Conservation (phyloP, 1,284 basidiomycete genomes). For the Fistulina hepatica region DNA sequence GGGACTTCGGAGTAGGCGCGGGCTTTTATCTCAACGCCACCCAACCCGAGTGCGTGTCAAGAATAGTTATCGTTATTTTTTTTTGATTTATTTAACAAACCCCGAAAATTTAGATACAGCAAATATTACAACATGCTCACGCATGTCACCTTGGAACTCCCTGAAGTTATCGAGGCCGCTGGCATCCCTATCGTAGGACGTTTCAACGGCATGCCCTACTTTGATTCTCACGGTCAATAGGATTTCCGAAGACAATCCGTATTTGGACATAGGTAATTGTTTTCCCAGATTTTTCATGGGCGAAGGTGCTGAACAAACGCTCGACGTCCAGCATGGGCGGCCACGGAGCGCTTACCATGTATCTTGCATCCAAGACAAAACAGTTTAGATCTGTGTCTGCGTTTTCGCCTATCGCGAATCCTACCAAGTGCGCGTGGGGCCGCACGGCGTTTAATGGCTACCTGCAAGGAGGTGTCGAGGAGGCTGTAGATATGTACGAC, state of each 20-base stretch:
- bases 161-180: slow-evolving; percentile 59
- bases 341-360: slow-evolving; percentile 88
- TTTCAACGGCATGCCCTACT: slow-evolving; percentile 4
- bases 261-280: slow-evolving; percentile 24
- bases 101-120: no score
- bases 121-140: slow-evolving; percentile 84
- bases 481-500: slow-evolving; percentile 71
- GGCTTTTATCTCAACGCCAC: slow-evolving; percentile 94
- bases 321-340: slow-evolving; percentile 92
- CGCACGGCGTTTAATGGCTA: slow-evolving; percentile 90
- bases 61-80: no score
- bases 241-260: slow-evolving; percentile 52
- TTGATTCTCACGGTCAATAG: slow-evolving; percentile 19
- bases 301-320: slow-evolving; percentile 56
- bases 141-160: slow-evolving; percentile 75
- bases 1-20: slow-evolving; percentile 91
- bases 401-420: slow-evolving; percentile 89
- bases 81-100: no score
- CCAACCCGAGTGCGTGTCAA: slow-evolving; percentile 63
- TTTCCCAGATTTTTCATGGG: slow-evolving; percentile 5
- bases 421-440: slow-evolving; percentile 84
- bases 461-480: slow-evolving; percentile 66
- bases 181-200: slow-evolving; percentile 52
- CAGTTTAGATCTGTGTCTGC: slow-evolving; percentile 87
- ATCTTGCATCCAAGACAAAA: slow-evolving; percentile 62